These are phyloP conservation scores for Candida pseudofarinosa DNA, from an alignment of 805 yeast genomes.

Conservation along the genomic window DNA sequence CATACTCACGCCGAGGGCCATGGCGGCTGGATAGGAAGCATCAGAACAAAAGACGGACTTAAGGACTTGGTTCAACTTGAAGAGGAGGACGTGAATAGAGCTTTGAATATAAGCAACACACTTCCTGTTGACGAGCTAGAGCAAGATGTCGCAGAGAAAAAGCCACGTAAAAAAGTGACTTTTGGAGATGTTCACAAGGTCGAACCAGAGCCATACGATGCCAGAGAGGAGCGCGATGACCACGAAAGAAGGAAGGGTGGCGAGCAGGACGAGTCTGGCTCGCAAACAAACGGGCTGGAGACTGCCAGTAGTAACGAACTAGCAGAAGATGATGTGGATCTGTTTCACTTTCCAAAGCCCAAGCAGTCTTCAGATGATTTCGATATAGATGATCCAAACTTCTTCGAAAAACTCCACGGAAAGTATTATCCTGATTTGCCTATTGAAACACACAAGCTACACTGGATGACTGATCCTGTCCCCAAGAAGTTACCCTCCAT, in stretches of 20 bases:
- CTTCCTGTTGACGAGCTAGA: slow-evolving; percentile 8
- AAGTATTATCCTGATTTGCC: slow-evolving; percentile 90
- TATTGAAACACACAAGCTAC: slow-evolving; percentile 69
- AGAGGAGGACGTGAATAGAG: slow-evolving; percentile 31
- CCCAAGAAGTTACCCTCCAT: slow-evolving; percentile 38
- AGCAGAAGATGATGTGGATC: slow-evolving; percentile 33
- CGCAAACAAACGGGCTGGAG: slow-evolving; percentile 42
- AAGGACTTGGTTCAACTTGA: slow-evolving; percentile 30
- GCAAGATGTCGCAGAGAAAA: slow-evolving; percentile 2
- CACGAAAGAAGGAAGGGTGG: slow-evolving; percentile 41
- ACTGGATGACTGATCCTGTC: slow-evolving; percentile 85
- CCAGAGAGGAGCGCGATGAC: slow-evolving; percentile 17
- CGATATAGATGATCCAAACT: slow-evolving; percentile 74
- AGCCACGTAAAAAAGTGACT: slow-evolving; percentile 14
- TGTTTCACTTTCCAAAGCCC: slow-evolving; percentile 68
- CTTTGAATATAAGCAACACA: slow-evolving; percentile 28
- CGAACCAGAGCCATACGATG: slow-evolving; percentile 27
- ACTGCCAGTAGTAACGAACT: slow-evolving; percentile 35
- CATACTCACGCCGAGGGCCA: slow-evolving; percentile 40
- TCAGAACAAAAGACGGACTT: slow-evolving; percentile 33
- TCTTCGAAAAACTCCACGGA: slow-evolving; percentile 72
- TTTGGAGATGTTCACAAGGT: slow-evolving; percentile 31
- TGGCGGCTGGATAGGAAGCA: slow-evolving; percentile 39
- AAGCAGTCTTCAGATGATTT: slow-evolving; percentile 23
- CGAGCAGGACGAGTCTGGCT: slow-evolving; percentile 38